Conservation (phyloP, 768 basidiomycete genomes). For the Suillus fuscotomentosus region DNA sequence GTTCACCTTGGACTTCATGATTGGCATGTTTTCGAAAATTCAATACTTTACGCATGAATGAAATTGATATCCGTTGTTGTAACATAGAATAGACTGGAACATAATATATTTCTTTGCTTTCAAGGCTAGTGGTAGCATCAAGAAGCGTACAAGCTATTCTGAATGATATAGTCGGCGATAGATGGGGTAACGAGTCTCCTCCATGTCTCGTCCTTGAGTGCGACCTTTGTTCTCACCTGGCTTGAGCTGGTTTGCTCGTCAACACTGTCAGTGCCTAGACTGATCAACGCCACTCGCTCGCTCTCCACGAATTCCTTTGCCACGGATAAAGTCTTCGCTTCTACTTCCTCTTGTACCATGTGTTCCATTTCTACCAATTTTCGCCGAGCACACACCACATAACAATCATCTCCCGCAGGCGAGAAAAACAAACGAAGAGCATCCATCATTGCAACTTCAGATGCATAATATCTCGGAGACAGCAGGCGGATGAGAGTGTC, state of each 20-base stretch:
- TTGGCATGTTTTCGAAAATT: neutral
- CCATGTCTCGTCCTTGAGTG: constrained; percentile 38
- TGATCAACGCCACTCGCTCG: constrained; percentile 55
- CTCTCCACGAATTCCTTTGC: constrained; percentile 50
- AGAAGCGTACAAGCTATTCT: constrained; percentile 43
- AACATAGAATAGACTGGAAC: constrained; percentile 1
- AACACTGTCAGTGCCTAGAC: constrained; percentile 53
- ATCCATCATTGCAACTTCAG: constrained; percentile 49
- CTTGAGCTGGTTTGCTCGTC: constrained; percentile 67
- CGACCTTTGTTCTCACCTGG: constrained; percentile 45
- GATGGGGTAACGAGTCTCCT: constrained; percentile 41
- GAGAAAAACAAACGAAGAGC: constrained; percentile 62
- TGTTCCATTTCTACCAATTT: constrained; percentile 15
- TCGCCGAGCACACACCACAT: constrained; percentile 70
- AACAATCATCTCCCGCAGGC: constrained; percentile 51
- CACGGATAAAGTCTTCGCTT: constrained; percentile 28
- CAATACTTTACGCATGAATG: constrained; percentile 3
- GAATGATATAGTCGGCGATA: constrained; percentile 51
- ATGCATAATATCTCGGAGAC: constrained; percentile 69
- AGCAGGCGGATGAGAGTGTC: constrained; percentile 87
- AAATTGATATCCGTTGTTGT: constrained; percentile 1
- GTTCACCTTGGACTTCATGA: neutral
- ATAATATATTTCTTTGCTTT: constrained; percentile 14
- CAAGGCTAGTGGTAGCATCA: neutral
- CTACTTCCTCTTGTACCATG: constrained; percentile 27